A percentile compares a stretch with the other conserved stretches of the same genome.
These are phyloP conservation scores for Spongospora subterranea DNA, from an alignment of 208 protist species.

Conservation along the genomic window DNA sequence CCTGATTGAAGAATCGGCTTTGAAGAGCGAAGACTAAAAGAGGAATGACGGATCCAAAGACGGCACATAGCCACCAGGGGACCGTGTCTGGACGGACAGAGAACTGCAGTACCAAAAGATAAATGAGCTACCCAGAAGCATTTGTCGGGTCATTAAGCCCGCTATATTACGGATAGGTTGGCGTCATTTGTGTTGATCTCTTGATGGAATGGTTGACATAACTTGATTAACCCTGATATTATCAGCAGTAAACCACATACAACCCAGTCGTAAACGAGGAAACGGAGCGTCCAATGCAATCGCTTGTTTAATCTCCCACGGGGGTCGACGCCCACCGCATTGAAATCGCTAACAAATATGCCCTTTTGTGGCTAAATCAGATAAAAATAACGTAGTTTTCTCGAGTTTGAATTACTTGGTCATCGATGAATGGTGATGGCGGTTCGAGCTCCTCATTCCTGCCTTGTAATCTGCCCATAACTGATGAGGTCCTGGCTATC, in stretches of 20 bases:
- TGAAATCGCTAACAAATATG: too few species aligned
- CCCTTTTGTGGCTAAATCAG: too few species aligned
- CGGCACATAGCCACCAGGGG: not conserved
- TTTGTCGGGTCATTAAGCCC: not conserved
- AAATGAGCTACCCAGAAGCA: not conserved
- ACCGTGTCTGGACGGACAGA: not conserved
- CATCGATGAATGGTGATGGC: too few species aligned
- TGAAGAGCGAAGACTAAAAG: not conserved
- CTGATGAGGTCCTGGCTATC: too few species aligned
- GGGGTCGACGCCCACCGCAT: too few species aligned
- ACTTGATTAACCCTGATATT: not conserved
- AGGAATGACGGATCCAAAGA: not conserved
- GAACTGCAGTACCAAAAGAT: not conserved
- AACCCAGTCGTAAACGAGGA: slow-evolving; percentile 14
- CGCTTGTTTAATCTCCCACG: not conserved
- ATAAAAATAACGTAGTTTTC: too few species aligned
- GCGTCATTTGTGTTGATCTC: not conserved
- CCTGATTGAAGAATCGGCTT: not conserved
- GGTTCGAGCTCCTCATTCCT: too few species aligned
- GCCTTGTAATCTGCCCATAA: too few species aligned
- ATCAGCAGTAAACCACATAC: not conserved
- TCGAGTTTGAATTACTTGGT: too few species aligned
- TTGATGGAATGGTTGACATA: slow-evolving; percentile 47
- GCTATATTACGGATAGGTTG: not conserved
- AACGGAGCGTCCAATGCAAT: not conserved